phyloP scores from a whole-genome alignment of 371 early-diverging fungal species.

The Parasitella parasitica region DNA sequence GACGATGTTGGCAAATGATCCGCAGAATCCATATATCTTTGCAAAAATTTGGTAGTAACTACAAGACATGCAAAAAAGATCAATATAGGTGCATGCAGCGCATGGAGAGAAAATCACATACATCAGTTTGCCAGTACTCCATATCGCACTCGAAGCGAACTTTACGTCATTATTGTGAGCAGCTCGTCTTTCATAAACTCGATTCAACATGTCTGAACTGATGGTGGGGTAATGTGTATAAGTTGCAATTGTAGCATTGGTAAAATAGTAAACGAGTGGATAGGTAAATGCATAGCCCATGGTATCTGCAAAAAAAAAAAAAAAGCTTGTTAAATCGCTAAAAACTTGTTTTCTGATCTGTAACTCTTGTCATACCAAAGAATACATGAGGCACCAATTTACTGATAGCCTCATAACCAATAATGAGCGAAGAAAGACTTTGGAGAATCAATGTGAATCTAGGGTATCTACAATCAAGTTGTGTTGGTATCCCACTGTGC shows the following conservation, averaged over 20 bases:
- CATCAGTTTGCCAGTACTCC: slow-evolving; percentile 67
- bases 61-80: neutral
- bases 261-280: slow-evolving; percentile 73
- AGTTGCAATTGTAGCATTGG: slow-evolving; percentile 67
- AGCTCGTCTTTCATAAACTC: slow-evolving; percentile 67
- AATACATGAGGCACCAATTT: slow-evolving; percentile 78
- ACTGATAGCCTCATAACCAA: slow-evolving; percentile 78
- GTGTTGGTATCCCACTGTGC: too few species aligned
- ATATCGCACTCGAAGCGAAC: slow-evolving; percentile 57
- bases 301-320: slow-evolving; percentile 71
- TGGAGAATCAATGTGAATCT: slow-evolving; percentile 86
- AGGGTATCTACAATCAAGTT: slow-evolving; percentile 57
- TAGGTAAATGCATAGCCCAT: slow-evolving; percentile 95
- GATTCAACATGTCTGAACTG: slow-evolving; percentile 92
- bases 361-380: slow-evolving; percentile 56
- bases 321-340: neutral
- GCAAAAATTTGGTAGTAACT: slow-evolving; percentile 86
- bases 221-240: slow-evolving; percentile 97
- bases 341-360: neutral
- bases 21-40: slow-evolving; percentile 72
- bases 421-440: slow-evolving; percentile 76
- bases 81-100: too few species aligned
- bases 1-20: slow-evolving; percentile 75
- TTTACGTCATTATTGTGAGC: slow-evolving; percentile 65
- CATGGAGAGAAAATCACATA: slow-evolving; percentile 26